Evolutionary conservation across 192 early-diverging fungal genomes (phyloP), one percentile per base, ranked within the genome.

Genomic region (Entomortierella parvispora): DNA sequence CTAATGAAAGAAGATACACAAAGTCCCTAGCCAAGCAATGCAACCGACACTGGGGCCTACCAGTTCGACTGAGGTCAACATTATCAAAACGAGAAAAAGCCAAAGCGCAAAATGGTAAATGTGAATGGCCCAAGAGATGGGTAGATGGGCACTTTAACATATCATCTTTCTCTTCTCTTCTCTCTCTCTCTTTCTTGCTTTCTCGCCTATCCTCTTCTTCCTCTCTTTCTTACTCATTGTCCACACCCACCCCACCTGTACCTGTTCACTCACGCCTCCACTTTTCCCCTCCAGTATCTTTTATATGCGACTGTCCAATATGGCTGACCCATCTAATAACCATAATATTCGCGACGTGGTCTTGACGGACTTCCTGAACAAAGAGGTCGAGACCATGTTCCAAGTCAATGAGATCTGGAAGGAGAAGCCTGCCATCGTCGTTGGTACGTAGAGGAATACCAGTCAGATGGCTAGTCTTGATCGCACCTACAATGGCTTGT

Each of bases 351-450:
- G 66, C 22, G 65, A 76, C 26, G 65, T 76, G 33, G 59, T 62
- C 47, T 43, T 76, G 58, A 76, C 72, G 25, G 72, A 76, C 65
- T 76, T 76, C 66, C n/a, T 76, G 20, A 20, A 48, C 29, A 57
- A 28, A 14, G 58, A 69, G 31, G 40, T 51, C 8, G 72, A 68
- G 20, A 62, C 58, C 34, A 76, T 53, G 2, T 65, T 68, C 53
- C 62, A 67, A 11, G 72, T 65, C 3, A 47, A 40, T 32, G 72
- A 76, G 8, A 14, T 76, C 53, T 76, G 72, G 72, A 67, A 76
- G 46, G 72, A 76, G 14, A 62, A 76, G 26, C 72, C 72, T 2
- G n/a, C 59, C 52, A 63, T 76, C 33, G 52, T 76, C 46, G 20
- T 68, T 32, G 72, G 72, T 76, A 76, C n/a, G n/a, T n/a, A n/a